Base-by-base conservation (phyloP, 1,139 yeast genomes). In the Yamadazyma sp. region DNA sequence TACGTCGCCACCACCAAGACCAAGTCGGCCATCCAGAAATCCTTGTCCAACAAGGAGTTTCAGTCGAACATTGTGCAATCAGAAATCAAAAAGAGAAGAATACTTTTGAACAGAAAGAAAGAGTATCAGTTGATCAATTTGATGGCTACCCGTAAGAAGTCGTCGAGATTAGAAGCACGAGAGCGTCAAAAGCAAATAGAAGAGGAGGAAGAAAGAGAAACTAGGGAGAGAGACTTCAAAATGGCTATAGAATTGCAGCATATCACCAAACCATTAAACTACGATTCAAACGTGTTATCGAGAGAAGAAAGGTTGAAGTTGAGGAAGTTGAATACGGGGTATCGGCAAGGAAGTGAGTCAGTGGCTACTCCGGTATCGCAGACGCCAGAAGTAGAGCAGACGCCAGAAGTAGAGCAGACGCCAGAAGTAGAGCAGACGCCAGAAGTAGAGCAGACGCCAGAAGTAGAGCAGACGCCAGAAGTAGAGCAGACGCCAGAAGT, bases 131-230 rank as follows among this genome's bases (percentile, higher is more conserved):
- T 76, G 57, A 64, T 67, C 22, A 70, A 67, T 31, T 56, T 76
- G 37, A 62, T 76, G 45, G 73, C 75, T 10, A 70, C 78, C 11
- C 57, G 79, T 44, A 74, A 73, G 48, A 62, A 76, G 43, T 71
- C 78, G 4, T 67, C 76, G 6, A 59, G 80, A 52, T 53, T 73
- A 28, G 76, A 71, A 50, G 74, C 77, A n/a, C 73, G 67, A 48
- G 79, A 73, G 45, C 68, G 66, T 41, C 71, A 69, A 36, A 61
- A 57, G 35, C 63, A 58, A 34, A 70, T 68, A 38, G 78, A 73
- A 37, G 37, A 46, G 2, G 56, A 67, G 37, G 56, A 64, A 31
- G 62, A 59, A 37, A 47, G 53, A 39, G 50, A 45, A 44, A 56
- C 54, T 52, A 64, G 53, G 30, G 54, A 56, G 37, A 61, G 56